These are phyloP conservation scores for Saxophila tyrrhenica DNA, from an alignment of 495 filamentous ascomycete species.

Conservation along the genomic window DNA sequence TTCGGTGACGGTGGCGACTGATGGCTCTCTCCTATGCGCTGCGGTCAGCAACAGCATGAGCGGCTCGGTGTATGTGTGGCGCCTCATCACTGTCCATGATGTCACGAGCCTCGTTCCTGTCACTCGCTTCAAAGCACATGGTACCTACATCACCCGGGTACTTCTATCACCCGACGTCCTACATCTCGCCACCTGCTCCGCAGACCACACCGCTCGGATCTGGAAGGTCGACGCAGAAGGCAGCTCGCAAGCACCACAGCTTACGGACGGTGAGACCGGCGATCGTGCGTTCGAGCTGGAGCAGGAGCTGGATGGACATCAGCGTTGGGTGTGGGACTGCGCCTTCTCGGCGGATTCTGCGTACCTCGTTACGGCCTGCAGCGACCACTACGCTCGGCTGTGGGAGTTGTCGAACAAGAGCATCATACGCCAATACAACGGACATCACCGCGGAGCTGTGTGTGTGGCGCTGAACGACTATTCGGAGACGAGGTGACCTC, in stretches of 20 bases:
- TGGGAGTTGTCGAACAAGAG: constrained; percentile 81
- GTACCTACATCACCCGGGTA: constrained; percentile 87
- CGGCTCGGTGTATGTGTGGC: constrained; percentile 97
- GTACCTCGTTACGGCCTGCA: constrained; percentile 95
- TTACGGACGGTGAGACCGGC: background rate
- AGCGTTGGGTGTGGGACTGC: constrained; percentile 99
- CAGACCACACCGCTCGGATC: constrained; percentile 95
- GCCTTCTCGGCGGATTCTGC: constrained; percentile 94
- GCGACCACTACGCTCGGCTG: constrained; percentile 90
- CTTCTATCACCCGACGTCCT: constrained; percentile 95
- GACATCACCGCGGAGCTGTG: constrained; percentile 88
- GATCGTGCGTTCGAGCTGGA: constrained; percentile 61
- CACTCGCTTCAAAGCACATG: constrained; percentile 85
- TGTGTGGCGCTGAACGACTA: constrained; percentile 98
- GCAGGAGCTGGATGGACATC: constrained; percentile 83
- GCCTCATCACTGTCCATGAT: constrained; percentile 71
- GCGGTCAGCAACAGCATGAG: constrained; percentile 62
- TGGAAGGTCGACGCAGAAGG: constrained; percentile 64
- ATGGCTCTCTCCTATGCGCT: constrained; percentile 87
- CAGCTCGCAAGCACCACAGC: background rate
- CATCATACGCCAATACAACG: constrained; percentile 95
- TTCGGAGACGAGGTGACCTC: constrained; percentile 53
- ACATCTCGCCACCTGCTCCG: constrained; percentile 92
- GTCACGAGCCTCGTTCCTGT: constrained; percentile 81
- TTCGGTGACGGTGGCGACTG: constrained; percentile 90